Base-by-base conservation (phyloP, 805 yeast species). In the Cyberlindnera xylosilytica region DNA sequence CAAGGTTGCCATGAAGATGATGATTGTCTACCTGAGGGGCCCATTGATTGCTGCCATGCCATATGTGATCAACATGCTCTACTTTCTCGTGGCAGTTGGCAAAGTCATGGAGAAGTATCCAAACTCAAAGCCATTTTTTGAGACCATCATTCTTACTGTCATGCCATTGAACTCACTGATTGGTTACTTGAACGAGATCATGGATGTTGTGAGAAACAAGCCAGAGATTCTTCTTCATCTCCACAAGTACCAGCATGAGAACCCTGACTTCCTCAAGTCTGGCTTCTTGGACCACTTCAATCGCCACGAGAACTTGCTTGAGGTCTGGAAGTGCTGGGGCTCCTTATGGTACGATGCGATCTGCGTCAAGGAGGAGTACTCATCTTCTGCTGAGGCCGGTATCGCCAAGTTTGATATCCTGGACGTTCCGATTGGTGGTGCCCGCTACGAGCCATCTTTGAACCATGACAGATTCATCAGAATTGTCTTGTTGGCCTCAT, bases 321-420 rank as follows among this genome's bases (percentile, higher is more conserved):
- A 86, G 61, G 83, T 81, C 17, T 85, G 90, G 90, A 81, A 81
- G 57, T 80, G 89, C 54, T 84, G 91, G 88, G 95, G 95, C 2
- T 76, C 88, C 0, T 58, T 86, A 32, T 85, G 93, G 91, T 86
- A 77, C 62, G 90, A 85, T 60, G 65, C 66, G 20, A 66, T 85
- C 30, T 56, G 66, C 13, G 58, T 70, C 34, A 84, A 83, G 54
- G 68, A 65, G 4, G 85, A 79, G 50, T 75, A 73, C 49, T 63
- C 63, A 31, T 73, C 68, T 36, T 63, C 69, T 27, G 69, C 63
- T 36, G 71, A 72, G 18, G 76, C 82, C 4, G 88, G 89, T 9
- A 74, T 82, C n/a, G 60, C 62, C 35, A 76, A 73, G 44, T 72
- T 74, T 49, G 67, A 79, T 43, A 76, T 67, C 28, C 46, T 81